Base-by-base conservation (phyloP, 2,329 filamentous ascomycete genomes). In the Fusarium coffeatum region DNA sequence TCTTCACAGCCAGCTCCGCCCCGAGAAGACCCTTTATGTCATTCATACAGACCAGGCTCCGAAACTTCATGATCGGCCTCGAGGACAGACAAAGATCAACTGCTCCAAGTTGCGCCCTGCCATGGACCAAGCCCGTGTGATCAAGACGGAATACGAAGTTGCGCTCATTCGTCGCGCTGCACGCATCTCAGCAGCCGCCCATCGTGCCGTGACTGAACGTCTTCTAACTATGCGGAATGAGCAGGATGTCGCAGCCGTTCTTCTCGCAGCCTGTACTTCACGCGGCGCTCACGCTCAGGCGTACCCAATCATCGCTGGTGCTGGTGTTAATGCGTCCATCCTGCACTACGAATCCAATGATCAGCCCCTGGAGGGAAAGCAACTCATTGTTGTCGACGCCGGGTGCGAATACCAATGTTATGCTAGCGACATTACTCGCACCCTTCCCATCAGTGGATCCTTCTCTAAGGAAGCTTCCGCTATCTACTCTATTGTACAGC, bases 291-390 rank as follows among this genome's bases (percentile, higher is more conserved):
- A 91, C 68, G 84, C 88, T 53, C 93, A 97, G 82, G 90, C 95
- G 0, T 99, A 99, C 78, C 88, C 90, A 48, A 88, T 94, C n/a
- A 98, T 99, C 72, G 93, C 93, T 47, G 95, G 92, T 3, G 89
- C 92, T 3, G 95, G 95, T 2, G 77, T 84, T n/a, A 96, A 96
- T 76, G 94, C 92, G 8, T 90, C 92, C 16, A 94, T 92, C 0
- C 83, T 98, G 42, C 96, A 99, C 80, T 99, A 99, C 79, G 87
- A 88, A 45, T 88, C 87, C 55, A 98, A 99, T 77, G 86, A 97
- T 74, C 87, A 92, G 73, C 81, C 89, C 2, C 86, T 98, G 20
- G 81, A 82, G 5, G 89, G 90, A 27, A 87, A 90, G 60, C 89
- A 94, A 75, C 85, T 94, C 30, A 83, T 98, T 32, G 90, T 97